These are phyloP conservation scores for Jacaranda mimosifolia DNA, from an alignment of 257 asterid species.

Conservation along the genomic window DNA sequence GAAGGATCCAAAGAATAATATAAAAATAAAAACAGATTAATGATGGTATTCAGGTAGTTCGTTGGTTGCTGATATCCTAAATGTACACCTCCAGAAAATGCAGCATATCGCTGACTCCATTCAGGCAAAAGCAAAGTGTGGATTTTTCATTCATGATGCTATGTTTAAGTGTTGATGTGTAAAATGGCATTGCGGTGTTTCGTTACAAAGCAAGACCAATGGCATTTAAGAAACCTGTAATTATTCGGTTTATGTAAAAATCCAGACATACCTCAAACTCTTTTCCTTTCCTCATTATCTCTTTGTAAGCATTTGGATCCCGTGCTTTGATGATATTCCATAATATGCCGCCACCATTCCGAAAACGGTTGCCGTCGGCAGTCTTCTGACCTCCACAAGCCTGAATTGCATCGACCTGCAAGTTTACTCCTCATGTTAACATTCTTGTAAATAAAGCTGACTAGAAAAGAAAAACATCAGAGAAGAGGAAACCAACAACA, in stretches of 20 bases:
- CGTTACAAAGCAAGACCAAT: neutral
- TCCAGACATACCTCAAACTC: conserved; percentile 81
- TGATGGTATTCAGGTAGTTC: too few species aligned
- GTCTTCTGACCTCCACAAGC: conserved; percentile 96
- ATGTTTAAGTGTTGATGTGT: too few species aligned
- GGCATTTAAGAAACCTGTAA: neutral
- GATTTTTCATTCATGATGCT: too few species aligned
- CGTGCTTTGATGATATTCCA: conserved; percentile 91
- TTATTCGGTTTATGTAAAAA: conserved; percentile 7
- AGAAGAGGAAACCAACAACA: too few species aligned
- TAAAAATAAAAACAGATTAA: too few species aligned
- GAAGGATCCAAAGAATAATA: too few species aligned
- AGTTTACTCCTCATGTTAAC: conserved; percentile 22
- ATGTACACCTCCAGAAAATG: too few species aligned
- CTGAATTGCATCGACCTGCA: conserved; percentile 95
- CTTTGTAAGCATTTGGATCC: conserved; percentile 90
- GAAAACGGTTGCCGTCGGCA: conserved; percentile 71
- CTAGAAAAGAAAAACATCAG: too few species aligned
- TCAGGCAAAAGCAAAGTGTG: too few species aligned
- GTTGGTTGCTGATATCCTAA: too few species aligned
- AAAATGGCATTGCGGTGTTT: too few species aligned
- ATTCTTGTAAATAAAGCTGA: conserved; percentile 1
- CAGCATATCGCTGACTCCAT: too few species aligned
- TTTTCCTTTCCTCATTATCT: conserved; percentile 86
- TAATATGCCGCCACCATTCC: conserved; percentile 87